A percentile compares a stretch with the other conserved stretches of the same genome.
Conservation (phyloP, 495 filamentous ascomycete genomes). For the Melanomma pulvis-pyrius region DNA sequence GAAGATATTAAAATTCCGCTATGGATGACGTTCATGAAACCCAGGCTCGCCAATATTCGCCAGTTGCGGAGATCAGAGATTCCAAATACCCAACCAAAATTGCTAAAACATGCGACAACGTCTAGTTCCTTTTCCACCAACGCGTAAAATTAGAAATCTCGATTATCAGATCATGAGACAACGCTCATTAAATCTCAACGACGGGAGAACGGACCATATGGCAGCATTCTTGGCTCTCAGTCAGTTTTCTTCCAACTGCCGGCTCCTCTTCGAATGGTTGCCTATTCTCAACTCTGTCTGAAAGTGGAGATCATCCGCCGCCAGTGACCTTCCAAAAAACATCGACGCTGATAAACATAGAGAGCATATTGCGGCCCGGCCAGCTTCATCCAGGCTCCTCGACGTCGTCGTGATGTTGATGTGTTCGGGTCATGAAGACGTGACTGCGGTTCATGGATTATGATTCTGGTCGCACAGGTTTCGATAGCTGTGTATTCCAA, state of each 20-base stretch:
- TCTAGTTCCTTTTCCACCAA: background rate
- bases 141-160: background rate
- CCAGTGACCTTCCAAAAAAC: background rate
- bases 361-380: background rate
- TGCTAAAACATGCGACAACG: slow-evolving; percentile 1
- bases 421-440: background rate
- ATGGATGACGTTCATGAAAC: slow-evolving; percentile 6
- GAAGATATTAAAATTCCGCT: slow-evolving; percentile 1
- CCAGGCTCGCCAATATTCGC: slow-evolving; percentile 7
- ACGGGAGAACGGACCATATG: background rate
- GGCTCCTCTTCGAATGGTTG: background rate
- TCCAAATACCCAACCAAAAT: slow-evolving; percentile 9
- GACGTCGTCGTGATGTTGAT: background rate
- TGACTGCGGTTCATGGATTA: background rate
- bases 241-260: background rate
- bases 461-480: background rate
- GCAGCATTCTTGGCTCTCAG: background rate
- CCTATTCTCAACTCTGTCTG: background rate
- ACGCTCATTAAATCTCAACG: background rate
- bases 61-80: background rate
- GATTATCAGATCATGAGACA: background rate
- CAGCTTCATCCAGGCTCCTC: background rate
- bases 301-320: background rate
- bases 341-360: background rate
- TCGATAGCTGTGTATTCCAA: background rate